Evolutionary conservation across 768 basidiomycete genomes (phyloP), one percentile per base, ranked within the genome.

Genomic region (Myochromella boudieri): DNA sequence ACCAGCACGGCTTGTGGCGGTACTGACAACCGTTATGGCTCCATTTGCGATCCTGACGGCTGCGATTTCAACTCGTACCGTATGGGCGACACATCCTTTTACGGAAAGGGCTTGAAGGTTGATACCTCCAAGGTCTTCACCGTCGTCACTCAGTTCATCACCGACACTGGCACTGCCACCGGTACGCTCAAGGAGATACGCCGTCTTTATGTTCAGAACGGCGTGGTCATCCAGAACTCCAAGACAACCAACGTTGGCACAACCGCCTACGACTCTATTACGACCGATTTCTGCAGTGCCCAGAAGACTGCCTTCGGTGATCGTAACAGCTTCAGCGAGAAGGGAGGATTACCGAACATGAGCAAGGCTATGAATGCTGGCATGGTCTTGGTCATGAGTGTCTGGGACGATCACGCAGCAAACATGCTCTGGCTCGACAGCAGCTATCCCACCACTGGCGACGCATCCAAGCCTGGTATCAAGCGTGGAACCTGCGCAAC

Each of bases 51-150:
- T 63, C 67, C 68, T 54, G 77, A 76, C 53, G 78, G 80, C 39
- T 81, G 80, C 62, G 80, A 80, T 58, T 81, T 79, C 75, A 81
- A 80, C 76, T 77, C 80, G 22, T 82, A 60, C 72, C 77, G 78
- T 59, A 70, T 76, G 74, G 78, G 78, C 33, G 60, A 64, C 60
- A 57, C 53, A 46, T 51, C 60, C 44, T 81, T 78, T 73, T 71
- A 72, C 61, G 79, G 79, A 29, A 59, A 60, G 21, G 74, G 74
- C 50, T 49, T 59, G 58, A 75, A 67, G 44, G 70, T 80, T 63
- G 73, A 80, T 68, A 80, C 77, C 56, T 68, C 51, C 60, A 56
- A 63, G 48, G 68, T 67, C 51, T 71, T 81, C 70, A 81, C 78
- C 51, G 75, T 80, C 56, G 77, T 80, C 61, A 80, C 80, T 42